Evolutionary conservation across 139 green algal species (phyloP), one percentile per base, ranked within the genome.

Genomic region (Chlorella vulgaris): DNA sequence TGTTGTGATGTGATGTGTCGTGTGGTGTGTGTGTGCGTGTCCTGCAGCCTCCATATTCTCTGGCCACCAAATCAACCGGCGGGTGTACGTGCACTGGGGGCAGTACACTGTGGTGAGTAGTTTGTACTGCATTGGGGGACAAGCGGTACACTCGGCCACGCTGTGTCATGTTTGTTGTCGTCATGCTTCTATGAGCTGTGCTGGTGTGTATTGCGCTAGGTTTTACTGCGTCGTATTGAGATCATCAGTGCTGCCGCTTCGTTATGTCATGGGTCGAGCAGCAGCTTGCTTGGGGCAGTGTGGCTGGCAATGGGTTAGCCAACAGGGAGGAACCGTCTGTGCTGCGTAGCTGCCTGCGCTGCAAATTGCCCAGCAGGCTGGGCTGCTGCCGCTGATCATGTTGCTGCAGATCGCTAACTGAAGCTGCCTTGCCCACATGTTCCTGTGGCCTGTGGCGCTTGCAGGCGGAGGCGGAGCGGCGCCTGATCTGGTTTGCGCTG

Each of bases 61-160:
- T 36, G 76, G 76, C 19, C 65, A 73, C 61, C 61, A 81, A 42
- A 63, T 81, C 21, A 40, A 74, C 29, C n/a, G 62, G 2, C 61
- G 76, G 7, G 68, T 76, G 68, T 69, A 73, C 28, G 78, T 71
- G 13, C 43, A 22, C 36, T 84, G 78, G 78, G 78, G 78, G 0
- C 78, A 84, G 68, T 77, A 79, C 68, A 77, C 68, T 50, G 78
- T 76, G 43, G 74, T 80, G 74, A 42, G 74, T 69, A n/a, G n/a
- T n/a, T n/a, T n/a, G n/a, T n/a, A n/a, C n/a, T n/a, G n/a, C n/a
- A n/a, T n/a, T n/a, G n/a, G n/a, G n/a, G 47, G 10, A 6, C 29
- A 7, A 26, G 68, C 26, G 1, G 68, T 33, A 31, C 60, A 68
- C n/a, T n/a, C n/a, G n/a, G n/a, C 26, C 60, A 31, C 7, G 19